Conservation (phyloP, 1,284 basidiomycete species). For the Pyrrhoderma lamaoense region DNA sequence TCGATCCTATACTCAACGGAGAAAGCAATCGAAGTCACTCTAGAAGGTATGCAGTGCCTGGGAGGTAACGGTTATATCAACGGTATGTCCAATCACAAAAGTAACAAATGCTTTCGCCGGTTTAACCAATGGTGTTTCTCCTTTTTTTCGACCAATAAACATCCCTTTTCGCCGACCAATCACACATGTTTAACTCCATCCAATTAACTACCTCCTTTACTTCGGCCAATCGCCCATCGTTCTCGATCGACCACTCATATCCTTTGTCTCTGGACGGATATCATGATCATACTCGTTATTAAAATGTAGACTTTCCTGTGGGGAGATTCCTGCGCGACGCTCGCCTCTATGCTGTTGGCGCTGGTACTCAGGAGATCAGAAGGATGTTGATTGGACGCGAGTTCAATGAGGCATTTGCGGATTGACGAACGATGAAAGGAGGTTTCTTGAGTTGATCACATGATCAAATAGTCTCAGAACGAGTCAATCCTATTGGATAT, state of each 20-base stretch:
- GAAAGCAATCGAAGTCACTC: constrained; percentile 81
- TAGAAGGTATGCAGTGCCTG: constrained; percentile 87
- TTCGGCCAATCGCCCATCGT: background rate
- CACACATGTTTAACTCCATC: no score
- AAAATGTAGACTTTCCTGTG: constrained; percentile 70
- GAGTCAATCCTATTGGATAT: no score
- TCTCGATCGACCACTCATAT: background rate
- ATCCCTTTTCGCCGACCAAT: background rate
- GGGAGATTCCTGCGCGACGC: constrained; percentile 83
- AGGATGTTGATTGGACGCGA: constrained; percentile 87
- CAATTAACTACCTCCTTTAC: no score
- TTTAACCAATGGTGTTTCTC: background rate
- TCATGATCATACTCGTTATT: background rate
- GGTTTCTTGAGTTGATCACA: no score
- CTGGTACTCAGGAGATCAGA: constrained; percentile 87
- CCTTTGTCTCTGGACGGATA: background rate
- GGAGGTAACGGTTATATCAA: constrained; percentile 94
- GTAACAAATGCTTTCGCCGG: background rate
- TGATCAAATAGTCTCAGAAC: no score
- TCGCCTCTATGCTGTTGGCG: constrained; percentile 83
- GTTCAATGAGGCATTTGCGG: constrained; percentile 67
- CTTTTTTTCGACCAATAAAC: background rate
- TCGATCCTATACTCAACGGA: constrained; percentile 90
- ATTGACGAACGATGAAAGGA: no score
- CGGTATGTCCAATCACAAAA: constrained; percentile 36